Evolutionary conservation across 768 basidiomycete species (phyloP).

Genomic region (Hirschioporus abietinus): DNA sequence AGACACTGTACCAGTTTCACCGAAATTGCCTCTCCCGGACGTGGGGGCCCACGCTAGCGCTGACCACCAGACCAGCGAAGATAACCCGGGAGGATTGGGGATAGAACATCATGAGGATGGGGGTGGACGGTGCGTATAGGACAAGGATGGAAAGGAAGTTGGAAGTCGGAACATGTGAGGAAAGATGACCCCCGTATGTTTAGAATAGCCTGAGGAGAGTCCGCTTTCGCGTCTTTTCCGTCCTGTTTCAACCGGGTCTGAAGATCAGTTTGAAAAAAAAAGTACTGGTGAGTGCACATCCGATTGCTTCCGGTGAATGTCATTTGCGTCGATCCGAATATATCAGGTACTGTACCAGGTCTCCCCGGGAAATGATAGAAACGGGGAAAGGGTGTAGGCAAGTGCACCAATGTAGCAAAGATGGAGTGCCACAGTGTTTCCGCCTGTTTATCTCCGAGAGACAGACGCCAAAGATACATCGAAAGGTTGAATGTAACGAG

Average conservation of each 20-base stretch:
- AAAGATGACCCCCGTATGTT: neutral
- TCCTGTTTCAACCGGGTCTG: neutral
- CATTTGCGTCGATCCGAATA: neutral
- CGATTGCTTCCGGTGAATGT: neutral
- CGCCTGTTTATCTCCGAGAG: neutral
- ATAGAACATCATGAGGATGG: neutral
- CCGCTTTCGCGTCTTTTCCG: neutral
- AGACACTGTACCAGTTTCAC: neutral
- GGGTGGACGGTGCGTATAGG: too few species aligned
- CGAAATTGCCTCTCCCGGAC: neutral
- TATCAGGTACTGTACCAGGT: neutral
- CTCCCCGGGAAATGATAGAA: neutral
- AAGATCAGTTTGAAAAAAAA: neutral
- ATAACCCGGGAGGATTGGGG: neutral
- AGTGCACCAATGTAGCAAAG: neutral
- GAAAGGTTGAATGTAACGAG: too few species aligned
- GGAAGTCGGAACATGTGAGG: neutral
- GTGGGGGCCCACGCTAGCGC: neutral
- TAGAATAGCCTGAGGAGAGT: neutral
- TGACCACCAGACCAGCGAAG: neutral
- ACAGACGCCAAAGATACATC: neutral
- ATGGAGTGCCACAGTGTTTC: neutral
- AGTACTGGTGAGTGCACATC: neutral
- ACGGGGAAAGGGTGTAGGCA: neutral
- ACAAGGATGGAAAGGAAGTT: neutral